Evolutionary conservation across 257 asterid species (phyloP).

Genomic region (Scutellaria galericulata): DNA sequence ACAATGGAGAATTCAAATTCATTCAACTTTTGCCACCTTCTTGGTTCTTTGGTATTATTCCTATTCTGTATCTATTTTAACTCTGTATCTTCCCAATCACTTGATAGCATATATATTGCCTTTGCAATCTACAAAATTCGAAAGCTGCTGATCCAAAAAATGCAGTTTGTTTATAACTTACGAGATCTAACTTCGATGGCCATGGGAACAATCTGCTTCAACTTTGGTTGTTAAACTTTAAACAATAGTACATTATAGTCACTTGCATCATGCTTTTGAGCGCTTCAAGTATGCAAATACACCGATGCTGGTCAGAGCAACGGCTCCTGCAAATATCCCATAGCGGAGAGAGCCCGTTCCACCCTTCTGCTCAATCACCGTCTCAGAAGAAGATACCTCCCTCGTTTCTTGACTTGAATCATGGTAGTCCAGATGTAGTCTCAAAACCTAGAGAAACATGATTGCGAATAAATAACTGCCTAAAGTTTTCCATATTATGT

Average conservation of each 20-base stretch:
- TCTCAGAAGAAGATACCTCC: constrained; percentile 33
- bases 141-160: not conserved
- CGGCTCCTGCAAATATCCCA: constrained; percentile 76
- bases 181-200: not conserved
- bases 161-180: not conserved
- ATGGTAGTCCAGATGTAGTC: constrained; percentile 65
- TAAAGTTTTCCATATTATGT: not conserved
- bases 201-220: not conserved
- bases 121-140: not conserved
- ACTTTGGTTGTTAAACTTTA: not conserved
- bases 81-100: not conserved
- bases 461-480: constrained; percentile 6
- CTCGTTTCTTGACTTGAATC: constrained; percentile 42
- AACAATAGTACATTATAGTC: not conserved
- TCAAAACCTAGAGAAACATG: constrained; percentile 60
- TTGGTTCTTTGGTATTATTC: not conserved
- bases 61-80: too few species aligned
- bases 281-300: constrained; percentile 75
- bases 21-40: constrained; percentile 4
- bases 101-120: not conserved
- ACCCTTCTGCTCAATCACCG: constrained; percentile 39
- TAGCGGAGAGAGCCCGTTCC: constrained; percentile 35
- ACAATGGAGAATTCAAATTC: not conserved
- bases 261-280: constrained; percentile 45
- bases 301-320: constrained; percentile 61